Evolutionary conservation across 2,329 filamentous ascomycete genomes (phyloP).

Genomic region (Cladosporium oxysporum): DNA sequence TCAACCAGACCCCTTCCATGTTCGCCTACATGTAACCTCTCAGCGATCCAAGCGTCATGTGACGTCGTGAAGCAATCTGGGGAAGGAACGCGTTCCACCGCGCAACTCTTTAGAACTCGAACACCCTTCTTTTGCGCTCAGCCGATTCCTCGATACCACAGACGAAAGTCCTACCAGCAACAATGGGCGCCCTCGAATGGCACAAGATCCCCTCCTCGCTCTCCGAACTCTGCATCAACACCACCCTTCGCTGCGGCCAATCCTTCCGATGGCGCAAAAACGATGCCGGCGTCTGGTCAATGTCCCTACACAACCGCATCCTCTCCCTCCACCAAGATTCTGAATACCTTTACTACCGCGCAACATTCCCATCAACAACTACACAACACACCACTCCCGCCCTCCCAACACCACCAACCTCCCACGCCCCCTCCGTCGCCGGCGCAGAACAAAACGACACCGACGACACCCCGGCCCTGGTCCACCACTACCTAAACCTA

Average conservation of each 20-base stretch:
- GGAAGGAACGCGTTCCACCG: neutral
- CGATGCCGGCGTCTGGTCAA: slow-evolving; percentile 80
- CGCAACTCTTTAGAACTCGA: neutral
- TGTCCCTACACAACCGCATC: slow-evolving; percentile 81
- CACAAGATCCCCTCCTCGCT: slow-evolving; percentile 79
- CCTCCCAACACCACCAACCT: slow-evolving; percentile 42
- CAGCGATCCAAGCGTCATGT: neutral
- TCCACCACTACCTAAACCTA: slow-evolving; percentile 87
- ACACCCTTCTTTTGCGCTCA: neutral
- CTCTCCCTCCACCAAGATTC: slow-evolving; percentile 82
- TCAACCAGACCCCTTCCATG: too few species aligned
- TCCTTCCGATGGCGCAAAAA: slow-evolving; percentile 93
- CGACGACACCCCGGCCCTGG: slow-evolving; percentile 72
- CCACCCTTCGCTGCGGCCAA: slow-evolving; percentile 89
- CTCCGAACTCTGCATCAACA: slow-evolving; percentile 89
- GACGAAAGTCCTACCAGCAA: slow-evolving; percentile 11
- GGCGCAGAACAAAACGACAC: slow-evolving; percentile 24
- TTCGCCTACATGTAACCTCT: too few species aligned
- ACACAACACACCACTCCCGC: slow-evolving; percentile 35
- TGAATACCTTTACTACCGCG: slow-evolving; percentile 75
- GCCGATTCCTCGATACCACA: neutral
- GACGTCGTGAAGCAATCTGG: neutral
- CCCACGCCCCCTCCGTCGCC: slow-evolving; percentile 38
- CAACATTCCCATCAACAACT: slow-evolving; percentile 50
- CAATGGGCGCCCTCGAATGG: slow-evolving; percentile 65